These are phyloP conservation scores for Zelopaecilomyces penicillatus DNA, from an alignment of 2,329 filamentous ascomycete genomes.

Conservation along the genomic window DNA sequence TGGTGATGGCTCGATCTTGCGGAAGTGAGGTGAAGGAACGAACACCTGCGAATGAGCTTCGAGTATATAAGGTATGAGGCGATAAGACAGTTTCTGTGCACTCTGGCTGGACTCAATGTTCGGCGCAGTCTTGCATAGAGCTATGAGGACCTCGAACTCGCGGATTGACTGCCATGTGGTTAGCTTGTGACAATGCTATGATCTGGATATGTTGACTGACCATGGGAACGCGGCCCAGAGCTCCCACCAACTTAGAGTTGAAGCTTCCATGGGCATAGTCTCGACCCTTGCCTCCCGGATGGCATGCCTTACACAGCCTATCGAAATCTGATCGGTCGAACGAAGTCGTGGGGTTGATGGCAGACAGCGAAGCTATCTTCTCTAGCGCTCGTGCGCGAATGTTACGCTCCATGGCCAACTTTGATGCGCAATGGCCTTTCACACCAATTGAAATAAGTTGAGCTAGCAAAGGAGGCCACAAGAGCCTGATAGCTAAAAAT, in stretches of 20 bases:
- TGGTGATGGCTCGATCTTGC: conserved; percentile 75
- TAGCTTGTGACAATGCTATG: conserved; percentile 10
- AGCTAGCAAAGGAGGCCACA: too few relatives aligned
- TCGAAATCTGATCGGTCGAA: conserved; percentile 58
- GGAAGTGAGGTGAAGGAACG: conserved; percentile 71
- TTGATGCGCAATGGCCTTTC: background rate
- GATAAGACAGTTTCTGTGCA: conserved; percentile 68
- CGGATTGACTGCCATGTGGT: conserved; percentile 57
- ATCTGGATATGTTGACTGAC: conserved; percentile 28
- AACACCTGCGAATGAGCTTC: conserved; percentile 77
- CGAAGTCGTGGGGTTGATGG: conserved; percentile 41
- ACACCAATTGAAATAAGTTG: too few relatives aligned
- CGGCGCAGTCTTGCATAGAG: conserved; percentile 83
- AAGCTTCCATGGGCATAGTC: conserved; percentile 41
- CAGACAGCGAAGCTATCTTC: conserved; percentile 57
- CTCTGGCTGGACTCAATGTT: conserved; percentile 61
- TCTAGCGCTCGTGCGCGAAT: conserved; percentile 55
- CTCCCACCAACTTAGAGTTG: conserved; percentile 27
- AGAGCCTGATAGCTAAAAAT: background rate
- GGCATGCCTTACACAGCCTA: conserved; percentile 50
- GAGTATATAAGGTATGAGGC: conserved; percentile 75
- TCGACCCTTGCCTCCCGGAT: conserved; percentile 34
- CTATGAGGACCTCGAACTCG: conserved; percentile 86
- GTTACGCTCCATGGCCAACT: conserved; percentile 38
- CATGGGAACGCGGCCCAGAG: conserved; percentile 51